Conservation (phyloP, 2,329 filamentous ascomycete genomes). For the Dryadomyces sulphureus region DNA sequence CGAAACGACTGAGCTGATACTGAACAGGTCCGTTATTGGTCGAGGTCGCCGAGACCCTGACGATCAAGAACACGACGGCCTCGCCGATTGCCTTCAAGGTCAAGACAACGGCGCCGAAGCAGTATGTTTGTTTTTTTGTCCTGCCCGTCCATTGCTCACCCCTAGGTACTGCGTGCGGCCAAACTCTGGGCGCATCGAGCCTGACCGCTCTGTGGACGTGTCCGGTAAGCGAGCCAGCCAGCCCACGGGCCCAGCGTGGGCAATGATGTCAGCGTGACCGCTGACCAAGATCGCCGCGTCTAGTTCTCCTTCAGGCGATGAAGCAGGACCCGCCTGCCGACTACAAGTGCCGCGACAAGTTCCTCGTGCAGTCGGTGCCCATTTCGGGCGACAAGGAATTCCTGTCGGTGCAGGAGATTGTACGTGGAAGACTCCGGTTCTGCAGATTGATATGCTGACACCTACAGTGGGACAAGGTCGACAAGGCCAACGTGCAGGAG, state of each 20-base stretch:
- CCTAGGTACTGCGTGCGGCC: slow-evolving; percentile 89
- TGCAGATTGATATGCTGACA: too few relatives aligned
- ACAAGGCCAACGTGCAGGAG: slow-evolving; percentile 71
- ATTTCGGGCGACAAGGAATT: slow-evolving; percentile 76
- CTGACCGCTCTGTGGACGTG: slow-evolving; percentile 80
- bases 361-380: slow-evolving; percentile 21
- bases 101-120: slow-evolving; percentile 97
- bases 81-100: slow-evolving; percentile 64
- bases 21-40: slow-evolving; percentile 47
- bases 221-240: too few relatives aligned
- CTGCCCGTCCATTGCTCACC: slow-evolving; percentile 10
- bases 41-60: slow-evolving; percentile 50
- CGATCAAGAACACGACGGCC: slow-evolving; percentile 48
- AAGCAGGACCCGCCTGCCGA: slow-evolving; percentile 81
- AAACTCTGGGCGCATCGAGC: slow-evolving; percentile 91
- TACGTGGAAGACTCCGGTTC: too few relatives aligned
- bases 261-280: neutral
- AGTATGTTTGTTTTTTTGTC: slow-evolving; percentile 47
- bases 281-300: neutral
- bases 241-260: neutral
- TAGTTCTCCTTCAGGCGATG: slow-evolving; percentile 95
- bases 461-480: slow-evolving; percentile 59
- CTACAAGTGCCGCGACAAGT: slow-evolving; percentile 50
- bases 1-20: neutral
- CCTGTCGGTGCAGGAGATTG: slow-evolving; percentile 64